Evolutionary conservation across 345 rosid genomes (phyloP), one percentile per base, ranked within the genome.

Genomic region (Syzygium oleosum): DNA sequence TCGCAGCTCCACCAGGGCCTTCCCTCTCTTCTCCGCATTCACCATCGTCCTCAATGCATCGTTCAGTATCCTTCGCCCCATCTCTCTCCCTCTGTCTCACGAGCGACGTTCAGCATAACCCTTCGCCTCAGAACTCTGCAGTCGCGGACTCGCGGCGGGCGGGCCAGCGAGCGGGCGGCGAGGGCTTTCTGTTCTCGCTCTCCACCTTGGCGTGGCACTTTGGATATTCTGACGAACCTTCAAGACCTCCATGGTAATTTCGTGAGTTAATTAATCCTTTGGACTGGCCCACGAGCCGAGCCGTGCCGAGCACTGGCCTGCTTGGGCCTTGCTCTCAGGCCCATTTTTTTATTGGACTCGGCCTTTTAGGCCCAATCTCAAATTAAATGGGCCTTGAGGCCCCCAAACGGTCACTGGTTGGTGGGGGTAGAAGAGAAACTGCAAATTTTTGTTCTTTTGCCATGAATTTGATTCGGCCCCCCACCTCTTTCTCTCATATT

Each of bases 21-120:
- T 98, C 25, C 92, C 93, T 78, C 99, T 93, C 92, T 83, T 98
- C 90, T 98, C 98, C 2, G 98, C 99, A 87, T 98, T 98, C 91
- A 98, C 99, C 5, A 96, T 93, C 86, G 93, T 56, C 87, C 99
- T 95, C 93, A 98, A 89, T 27, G 99, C 99, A 46, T 98, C 95
- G 89, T 95, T 96, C 91, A 97, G 68, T 88, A 95, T 96, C 85
- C 97, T 96, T 90, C 99, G 92, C 86, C 99, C 99, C 99, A 96
- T 97, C 87, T 87, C 84, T n/a, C n/a, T n/a, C n/a, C n/a, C n/a
- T n/a, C n/a, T n/a, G n/a, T n/a, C n/a, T 51, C 55, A 2, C 87
- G 5, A 5, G 7, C 23, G 52, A 23, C 55, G 41, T 25, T 86
- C 22, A 1, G 25, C 19, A 29, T 63, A 86, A 61, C 65, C 4